Evolutionary conservation across 192 early-diverging fungal species (phyloP).

Genomic region (Backusella westeae): DNA sequence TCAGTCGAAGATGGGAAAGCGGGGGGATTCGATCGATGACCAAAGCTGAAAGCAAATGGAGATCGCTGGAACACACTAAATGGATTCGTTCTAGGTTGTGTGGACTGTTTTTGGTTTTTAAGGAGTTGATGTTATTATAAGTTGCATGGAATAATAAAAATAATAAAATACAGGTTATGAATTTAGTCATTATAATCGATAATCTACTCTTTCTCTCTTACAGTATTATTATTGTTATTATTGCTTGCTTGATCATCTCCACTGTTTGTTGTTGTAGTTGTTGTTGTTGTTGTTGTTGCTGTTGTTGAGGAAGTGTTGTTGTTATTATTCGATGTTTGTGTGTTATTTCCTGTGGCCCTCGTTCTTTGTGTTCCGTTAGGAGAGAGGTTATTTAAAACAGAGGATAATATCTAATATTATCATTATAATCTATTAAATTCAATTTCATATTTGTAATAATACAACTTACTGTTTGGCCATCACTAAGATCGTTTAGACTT

Average conservation of each 20-base stretch:
- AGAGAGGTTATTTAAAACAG: slow-evolving; percentile 8
- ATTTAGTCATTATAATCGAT: background rate
- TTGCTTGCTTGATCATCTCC: background rate
- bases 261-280: background rate
- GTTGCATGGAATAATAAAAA: background rate
- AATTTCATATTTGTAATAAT: background rate
- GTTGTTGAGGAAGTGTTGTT: background rate
- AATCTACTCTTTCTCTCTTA: background rate
- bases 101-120: background rate
- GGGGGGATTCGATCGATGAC: background rate
- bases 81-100: background rate
- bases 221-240: background rate
- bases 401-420: background rate
- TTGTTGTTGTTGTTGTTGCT: background rate
- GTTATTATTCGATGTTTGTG: background rate
- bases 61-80: slow-evolving; percentile 6
- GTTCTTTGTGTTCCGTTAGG: background rate
- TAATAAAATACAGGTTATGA: background rate
- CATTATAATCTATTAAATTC: background rate
- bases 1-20: background rate
- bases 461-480: slow-evolving; percentile 15
- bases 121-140: background rate
- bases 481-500: slow-evolving; percentile 14
- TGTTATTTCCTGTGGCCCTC: background rate
- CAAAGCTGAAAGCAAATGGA: slow-evolving; percentile 15